Evolutionary conservation across 768 basidiomycete species (phyloP).

Genomic region (Royoungia palumana): DNA sequence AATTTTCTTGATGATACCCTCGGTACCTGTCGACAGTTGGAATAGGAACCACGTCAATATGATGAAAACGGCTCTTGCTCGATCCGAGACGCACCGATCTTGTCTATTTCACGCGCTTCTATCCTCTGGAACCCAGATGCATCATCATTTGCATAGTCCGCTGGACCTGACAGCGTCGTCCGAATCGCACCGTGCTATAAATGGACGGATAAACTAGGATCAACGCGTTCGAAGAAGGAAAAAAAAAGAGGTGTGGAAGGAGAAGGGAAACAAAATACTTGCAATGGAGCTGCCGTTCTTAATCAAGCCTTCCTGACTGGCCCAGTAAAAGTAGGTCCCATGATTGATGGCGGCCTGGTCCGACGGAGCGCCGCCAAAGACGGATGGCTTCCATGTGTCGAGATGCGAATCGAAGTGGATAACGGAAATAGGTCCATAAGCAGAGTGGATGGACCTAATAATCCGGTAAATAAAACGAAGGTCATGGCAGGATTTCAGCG

Average conservation of each 20-base stretch:
- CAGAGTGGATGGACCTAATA: conserved; percentile 65
- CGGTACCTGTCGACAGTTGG: conserved; percentile 44
- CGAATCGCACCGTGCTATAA: conserved; percentile 81
- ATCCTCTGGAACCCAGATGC: conserved; percentile 78
- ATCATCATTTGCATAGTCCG: conserved; percentile 77
- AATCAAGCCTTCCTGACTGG: conserved; percentile 77
- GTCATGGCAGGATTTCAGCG: not conserved
- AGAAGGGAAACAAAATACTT: conserved; percentile 49
- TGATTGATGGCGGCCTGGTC: conserved; percentile 77
- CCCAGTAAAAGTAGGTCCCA: conserved; percentile 90
- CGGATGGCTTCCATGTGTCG: conserved; percentile 73
- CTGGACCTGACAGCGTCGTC: conserved; percentile 74
- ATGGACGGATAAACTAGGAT: conserved; percentile 67
- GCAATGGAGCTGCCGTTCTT: conserved; percentile 77
- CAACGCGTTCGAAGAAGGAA: conserved; percentile 41
- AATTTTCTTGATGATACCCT: conserved; percentile 78
- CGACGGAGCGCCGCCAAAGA: conserved; percentile 73
- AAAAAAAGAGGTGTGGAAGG: conserved; percentile 11
- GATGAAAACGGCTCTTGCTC: not conserved
- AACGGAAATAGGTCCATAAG: conserved; percentile 76
- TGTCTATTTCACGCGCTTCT: conserved; percentile 82
- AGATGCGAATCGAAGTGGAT: conserved; percentile 89
- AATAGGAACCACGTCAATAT: not conserved
- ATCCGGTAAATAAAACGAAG: not conserved
- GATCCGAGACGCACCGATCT: conserved; percentile 49